These are phyloP conservation scores for Boletus pseudo-olivaceus DNA, from an alignment of 768 basidiomycete genomes.

Conservation along the genomic window DNA sequence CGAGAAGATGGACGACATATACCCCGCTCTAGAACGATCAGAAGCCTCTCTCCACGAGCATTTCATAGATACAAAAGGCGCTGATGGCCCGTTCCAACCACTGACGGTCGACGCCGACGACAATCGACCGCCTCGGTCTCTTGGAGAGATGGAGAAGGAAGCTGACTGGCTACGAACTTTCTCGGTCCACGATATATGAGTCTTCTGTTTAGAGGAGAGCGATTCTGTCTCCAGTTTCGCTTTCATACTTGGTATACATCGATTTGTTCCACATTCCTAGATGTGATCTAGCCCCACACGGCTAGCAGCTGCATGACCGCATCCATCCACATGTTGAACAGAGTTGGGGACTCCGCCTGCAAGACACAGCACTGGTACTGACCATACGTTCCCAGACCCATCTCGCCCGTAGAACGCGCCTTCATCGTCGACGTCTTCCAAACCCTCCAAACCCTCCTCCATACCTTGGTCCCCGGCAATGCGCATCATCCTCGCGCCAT, in stretches of 20 bases:
- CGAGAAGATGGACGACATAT: conserved; percentile 64
- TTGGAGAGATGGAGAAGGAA: conserved; percentile 79
- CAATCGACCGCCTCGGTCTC: conserved; percentile 53
- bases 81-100: conserved; percentile 30
- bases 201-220: background rate
- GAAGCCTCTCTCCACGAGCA: conserved; percentile 50
- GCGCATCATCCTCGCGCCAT: conserved; percentile 44
- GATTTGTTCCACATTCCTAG: conserved; percentile 10
- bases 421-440: conserved; percentile 32
- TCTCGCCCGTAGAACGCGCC: conserved; percentile 25
- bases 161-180: conserved; percentile 64
- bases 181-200: conserved; percentile 32
- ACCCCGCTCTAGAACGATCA: conserved; percentile 70
- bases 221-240: background rate
- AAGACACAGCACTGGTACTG: conserved; percentile 37
- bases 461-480: conserved; percentile 30
- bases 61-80: conserved; percentile 20
- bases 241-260: conserved; percentile 6
- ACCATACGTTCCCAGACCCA: conserved; percentile 6
- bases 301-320: conserved; percentile 36
- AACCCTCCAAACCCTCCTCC: conserved; percentile 33
- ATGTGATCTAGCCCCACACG: conserved; percentile 34
- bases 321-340: conserved; percentile 33
- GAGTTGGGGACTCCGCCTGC: conserved; percentile 29
- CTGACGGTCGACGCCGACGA: conserved; percentile 71